These are phyloP conservation scores for Mycena kentingensis DNA, from an alignment of 768 basidiomycete species.

Conservation along the genomic window DNA sequence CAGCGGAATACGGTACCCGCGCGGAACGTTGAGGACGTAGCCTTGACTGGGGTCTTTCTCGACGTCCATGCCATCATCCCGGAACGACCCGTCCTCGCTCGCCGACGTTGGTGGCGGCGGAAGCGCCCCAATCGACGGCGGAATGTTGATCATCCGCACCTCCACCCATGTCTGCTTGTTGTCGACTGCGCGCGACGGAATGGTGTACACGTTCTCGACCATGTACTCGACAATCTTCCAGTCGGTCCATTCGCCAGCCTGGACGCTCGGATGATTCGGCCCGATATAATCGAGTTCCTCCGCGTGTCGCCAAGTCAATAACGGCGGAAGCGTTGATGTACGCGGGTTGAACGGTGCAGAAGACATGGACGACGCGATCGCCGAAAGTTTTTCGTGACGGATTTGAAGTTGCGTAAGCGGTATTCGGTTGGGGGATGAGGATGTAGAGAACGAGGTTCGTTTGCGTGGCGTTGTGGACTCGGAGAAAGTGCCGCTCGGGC, in stretches of 20 bases:
- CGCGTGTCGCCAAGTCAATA: conserved; percentile 14
- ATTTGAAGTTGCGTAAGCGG: neutral
- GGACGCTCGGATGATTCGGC: conserved; percentile 5
- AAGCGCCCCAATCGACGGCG: too few relatives aligned
- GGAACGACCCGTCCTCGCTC: too few relatives aligned
- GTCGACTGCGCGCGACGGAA: conserved; percentile 16
- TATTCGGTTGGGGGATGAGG: neutral
- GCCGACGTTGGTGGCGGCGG: neutral
- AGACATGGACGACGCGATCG: conserved; percentile 20
- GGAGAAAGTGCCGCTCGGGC: conserved; percentile 5
- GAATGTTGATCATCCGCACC: conserved; percentile 3
- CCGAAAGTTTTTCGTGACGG: conserved; percentile 15
- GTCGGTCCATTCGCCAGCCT: conserved; percentile 13
- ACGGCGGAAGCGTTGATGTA: conserved; percentile 12
- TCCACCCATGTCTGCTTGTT: conserved; percentile 21
- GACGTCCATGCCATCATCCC: neutral
- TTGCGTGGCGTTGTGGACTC: conserved; percentile 16
- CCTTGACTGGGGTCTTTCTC: neutral
- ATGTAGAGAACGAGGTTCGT: too few relatives aligned
- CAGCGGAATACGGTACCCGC: conserved; percentile 21
- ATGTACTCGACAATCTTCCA: conserved; percentile 13
- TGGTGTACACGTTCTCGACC: conserved; percentile 19
- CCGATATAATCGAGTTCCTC: conserved; percentile 19
- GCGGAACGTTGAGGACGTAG: conserved; percentile 8
- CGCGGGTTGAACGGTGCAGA: conserved; percentile 13